Conservation (phyloP, 495 filamentous ascomycete genomes). For the Penicillium bovifimosum region DNA sequence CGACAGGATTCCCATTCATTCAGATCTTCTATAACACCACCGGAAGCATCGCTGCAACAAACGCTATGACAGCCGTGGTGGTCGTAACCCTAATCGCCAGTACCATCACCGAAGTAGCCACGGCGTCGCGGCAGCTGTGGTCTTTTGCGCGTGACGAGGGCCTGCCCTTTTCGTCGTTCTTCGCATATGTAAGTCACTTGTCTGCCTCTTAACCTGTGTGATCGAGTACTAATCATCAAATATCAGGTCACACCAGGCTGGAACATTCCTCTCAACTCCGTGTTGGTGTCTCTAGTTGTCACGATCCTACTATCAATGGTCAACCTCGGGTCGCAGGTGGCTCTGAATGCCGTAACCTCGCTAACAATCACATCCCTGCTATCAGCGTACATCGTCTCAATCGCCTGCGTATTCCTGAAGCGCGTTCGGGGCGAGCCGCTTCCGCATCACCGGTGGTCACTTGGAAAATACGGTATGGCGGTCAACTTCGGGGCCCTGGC, state of each 20-base stretch:
- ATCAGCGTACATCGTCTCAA: slow-evolving; percentile 48
- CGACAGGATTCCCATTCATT: slow-evolving; percentile 49
- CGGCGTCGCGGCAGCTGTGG: slow-evolving; percentile 53
- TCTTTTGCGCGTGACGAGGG: slow-evolving; percentile 54
- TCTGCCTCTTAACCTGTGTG: not conserved
- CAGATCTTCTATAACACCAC: slow-evolving; percentile 51
- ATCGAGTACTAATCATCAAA: not conserved
- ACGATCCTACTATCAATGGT: slow-evolving; percentile 47
- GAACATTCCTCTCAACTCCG: slow-evolving; percentile 49
- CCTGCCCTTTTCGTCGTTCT: slow-evolving; percentile 49
- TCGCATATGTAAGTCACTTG: slow-evolving; percentile 39
- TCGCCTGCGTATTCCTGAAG: slow-evolving; percentile 44
- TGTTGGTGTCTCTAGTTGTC: slow-evolving; percentile 41
- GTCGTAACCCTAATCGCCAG: slow-evolving; percentile 45
- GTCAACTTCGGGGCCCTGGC: slow-evolving; percentile 40
- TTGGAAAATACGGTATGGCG: slow-evolving; percentile 44
- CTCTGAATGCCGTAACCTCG: slow-evolving; percentile 44
- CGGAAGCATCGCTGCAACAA: slow-evolving; percentile 37
- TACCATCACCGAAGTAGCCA: slow-evolving; percentile 50
- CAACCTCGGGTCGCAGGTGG: slow-evolving; percentile 47
- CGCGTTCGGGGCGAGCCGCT: slow-evolving; percentile 38
- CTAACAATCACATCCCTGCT: slow-evolving; percentile 37
- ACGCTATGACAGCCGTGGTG: slow-evolving; percentile 46
- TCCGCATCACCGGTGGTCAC: slow-evolving; percentile 41
- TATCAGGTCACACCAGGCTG: slow-evolving; percentile 42